phyloP scores from a whole-genome alignment of 352 stramenopile species.

The Pythium guiyangense region DNA sequence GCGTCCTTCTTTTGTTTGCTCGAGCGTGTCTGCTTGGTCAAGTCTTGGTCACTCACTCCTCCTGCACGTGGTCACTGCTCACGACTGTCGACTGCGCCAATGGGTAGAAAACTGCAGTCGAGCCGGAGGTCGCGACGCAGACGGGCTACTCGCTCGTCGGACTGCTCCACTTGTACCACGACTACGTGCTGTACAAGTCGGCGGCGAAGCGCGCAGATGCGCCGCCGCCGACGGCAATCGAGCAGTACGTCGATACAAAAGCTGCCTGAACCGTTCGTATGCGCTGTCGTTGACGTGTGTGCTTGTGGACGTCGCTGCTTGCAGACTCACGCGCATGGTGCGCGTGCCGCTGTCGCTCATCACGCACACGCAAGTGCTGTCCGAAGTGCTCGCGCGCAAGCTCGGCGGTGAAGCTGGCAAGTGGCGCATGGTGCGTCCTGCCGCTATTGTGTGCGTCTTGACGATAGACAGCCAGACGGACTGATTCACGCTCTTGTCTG shows the following conservation, averaged over 20 bases:
- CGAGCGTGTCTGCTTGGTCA: background rate
- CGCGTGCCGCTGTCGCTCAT: constrained; percentile 76
- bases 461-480: background rate
- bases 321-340: constrained; percentile 47
- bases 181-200: constrained; percentile 78
- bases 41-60: background rate
- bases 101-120: constrained; percentile 42
- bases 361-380: constrained; percentile 74
- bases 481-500: background rate
- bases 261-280: background rate
- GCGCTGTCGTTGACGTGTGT: background rate
- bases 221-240: constrained; percentile 13
- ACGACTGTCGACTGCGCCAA: background rate
- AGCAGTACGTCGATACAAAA: constrained; percentile 20
- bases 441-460: background rate
- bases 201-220: constrained; percentile 13
- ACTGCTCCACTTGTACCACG: constrained; percentile 74
- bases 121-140: constrained; percentile 67
- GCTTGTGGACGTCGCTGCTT: background rate
- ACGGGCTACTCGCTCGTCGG: constrained; percentile 76
- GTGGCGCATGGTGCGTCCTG: constrained; percentile 55
- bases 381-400: constrained; percentile 72
- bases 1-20: constrained; percentile 7
- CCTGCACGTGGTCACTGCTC: background rate
- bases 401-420: constrained; percentile 59